Evolutionary conservation across 208 protist genomes (phyloP), one percentile per base, ranked within the genome.

Genomic region (Trypanosoma scelopori): DNA sequence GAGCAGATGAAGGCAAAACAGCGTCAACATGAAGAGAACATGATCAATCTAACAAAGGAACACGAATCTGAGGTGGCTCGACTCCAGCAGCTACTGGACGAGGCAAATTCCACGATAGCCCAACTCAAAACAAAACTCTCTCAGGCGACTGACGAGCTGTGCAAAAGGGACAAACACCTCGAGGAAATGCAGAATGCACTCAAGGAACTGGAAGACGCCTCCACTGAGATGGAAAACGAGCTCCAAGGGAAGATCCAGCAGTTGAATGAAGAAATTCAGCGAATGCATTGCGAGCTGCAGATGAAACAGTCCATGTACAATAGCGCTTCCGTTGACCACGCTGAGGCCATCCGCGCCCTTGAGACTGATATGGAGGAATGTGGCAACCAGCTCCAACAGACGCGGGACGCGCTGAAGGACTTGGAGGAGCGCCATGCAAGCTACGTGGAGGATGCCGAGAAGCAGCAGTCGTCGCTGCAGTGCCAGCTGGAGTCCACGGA

Each of bases 381-480:
- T 71, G 67, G 47, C 67, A 28, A 75, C 1, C 45, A 75, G 55
- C 60, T 84, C 0, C 46, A 23, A 20, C 48, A 66, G 39, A 52
- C 60, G 35, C 41, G 23, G 22, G 65, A 12, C 7, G 57, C 30
- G 3, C 59, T 81, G 13, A 70, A 84, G 57, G 71, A 68, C 13
- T 45, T 65, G 32, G 30, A 69, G 32, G 65, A 57, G 43, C 49
- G 51, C 25, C 55, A 64, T 37, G 65, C 30, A 9, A 45, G 39
- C 15, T 9, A 65, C 41, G 51, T 35, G 9, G 52, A 42, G n/a
- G 48, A 50, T 45, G 59, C 50, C 32, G 61, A 69, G 37, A 30
- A 74, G 61, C 64, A 56, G 37, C 35, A 47, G 39, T 37, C 27
- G 0, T 47, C 49, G 5, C 51, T 50, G 41, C 52, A 57, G 46